These are phyloP conservation scores for Xylaria venustula DNA, from an alignment of 495 filamentous ascomycete species.

Conservation along the genomic window DNA sequence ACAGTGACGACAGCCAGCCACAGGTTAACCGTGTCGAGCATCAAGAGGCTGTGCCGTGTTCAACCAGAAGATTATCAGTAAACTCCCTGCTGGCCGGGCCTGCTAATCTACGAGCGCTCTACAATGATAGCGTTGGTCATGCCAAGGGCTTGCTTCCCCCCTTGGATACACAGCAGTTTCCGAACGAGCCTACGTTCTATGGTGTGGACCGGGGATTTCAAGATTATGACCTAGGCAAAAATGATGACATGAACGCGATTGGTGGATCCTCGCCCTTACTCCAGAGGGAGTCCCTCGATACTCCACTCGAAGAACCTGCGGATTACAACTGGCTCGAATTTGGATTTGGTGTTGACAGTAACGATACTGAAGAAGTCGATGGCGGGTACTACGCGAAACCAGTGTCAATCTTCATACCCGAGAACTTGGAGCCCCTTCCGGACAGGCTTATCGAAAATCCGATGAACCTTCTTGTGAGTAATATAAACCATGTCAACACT, in stretches of 20 bases:
- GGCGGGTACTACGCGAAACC: slow-evolving; percentile 69
- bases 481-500: slow-evolving; percentile 39
- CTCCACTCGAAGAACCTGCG: slow-evolving; percentile 19
- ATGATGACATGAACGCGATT: slow-evolving; percentile 61
- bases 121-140: slow-evolving; percentile 25
- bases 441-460: slow-evolving; percentile 59
- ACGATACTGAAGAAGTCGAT: slow-evolving; percentile 50
- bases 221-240: slow-evolving; percentile 66
- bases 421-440: slow-evolving; percentile 37
- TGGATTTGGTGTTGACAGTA: slow-evolving; percentile 46
- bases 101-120: slow-evolving; percentile 20
- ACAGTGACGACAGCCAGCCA: slow-evolving; percentile 34
- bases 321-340: slow-evolving; percentile 33
- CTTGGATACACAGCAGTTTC: slow-evolving; percentile 24
- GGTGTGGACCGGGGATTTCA: slow-evolving; percentile 68
- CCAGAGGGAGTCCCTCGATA: slow-evolving; percentile 23
- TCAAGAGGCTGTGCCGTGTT: background rate
- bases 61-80: slow-evolving; percentile 21
- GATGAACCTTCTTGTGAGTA: slow-evolving; percentile 66
- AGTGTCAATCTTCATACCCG: slow-evolving; percentile 45
- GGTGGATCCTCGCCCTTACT: slow-evolving; percentile 42
- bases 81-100: slow-evolving; percentile 31
- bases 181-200: slow-evolving; percentile 46
- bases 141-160: slow-evolving; percentile 20
- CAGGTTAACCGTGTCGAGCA: slow-evolving; percentile 16